Base-by-base conservation (phyloP, 2,329 filamentous ascomycete species). In the Camptophora hylomeconis region DNA sequence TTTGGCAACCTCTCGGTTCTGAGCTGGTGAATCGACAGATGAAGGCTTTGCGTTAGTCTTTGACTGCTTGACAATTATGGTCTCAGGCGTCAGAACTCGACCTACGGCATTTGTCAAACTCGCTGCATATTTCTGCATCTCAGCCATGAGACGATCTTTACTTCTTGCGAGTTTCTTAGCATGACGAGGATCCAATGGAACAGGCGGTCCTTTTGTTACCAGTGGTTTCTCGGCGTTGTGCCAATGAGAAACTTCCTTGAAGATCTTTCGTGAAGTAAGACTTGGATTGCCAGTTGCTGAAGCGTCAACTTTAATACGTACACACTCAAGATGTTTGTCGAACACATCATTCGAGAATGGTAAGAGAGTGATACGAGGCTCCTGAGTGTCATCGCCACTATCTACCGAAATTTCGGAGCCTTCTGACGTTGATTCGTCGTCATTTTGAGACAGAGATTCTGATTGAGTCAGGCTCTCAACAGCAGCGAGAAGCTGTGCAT, bases 71-170 rank as follows among this genome's bases (percentile, higher is more conserved):
- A 68, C 61, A 2, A 75, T 65, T 26, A 82, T 67, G 3, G 60
- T 69, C 46, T 81, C 74, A 0, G 74, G 74, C 14, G 76, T 61
- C 4, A 81, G 60, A 2, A 56, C 57, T 38, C 72, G 78, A 3
- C 75, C 75, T 2, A 63, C 58, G 1, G 70, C 60, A 32, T 73
- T 75, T 0, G 74, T 79, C 25, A 83, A 57, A 49, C 75, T 80
- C 8, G 72, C 74, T 2, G 79, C 74, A 46, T 83, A 84, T 1
- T 63, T 59, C 16, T 65, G 63, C 52, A 78, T 78, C 34, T 80
- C 73, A 2, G 67, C 64, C 67, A 80, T 77, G 45, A 71, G 73
- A 28, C 58, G 61, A 42, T 83, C 76, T 24, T 76, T 72, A 30
- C 56, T 56, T 37, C 56, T 63, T 29, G 49, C 51, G 5, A 59